Evolutionary conservation across 2,329 filamentous ascomycete species (phyloP), one percentile per base, ranked within the genome.

Genomic region (Paracamarosporium sp.): DNA sequence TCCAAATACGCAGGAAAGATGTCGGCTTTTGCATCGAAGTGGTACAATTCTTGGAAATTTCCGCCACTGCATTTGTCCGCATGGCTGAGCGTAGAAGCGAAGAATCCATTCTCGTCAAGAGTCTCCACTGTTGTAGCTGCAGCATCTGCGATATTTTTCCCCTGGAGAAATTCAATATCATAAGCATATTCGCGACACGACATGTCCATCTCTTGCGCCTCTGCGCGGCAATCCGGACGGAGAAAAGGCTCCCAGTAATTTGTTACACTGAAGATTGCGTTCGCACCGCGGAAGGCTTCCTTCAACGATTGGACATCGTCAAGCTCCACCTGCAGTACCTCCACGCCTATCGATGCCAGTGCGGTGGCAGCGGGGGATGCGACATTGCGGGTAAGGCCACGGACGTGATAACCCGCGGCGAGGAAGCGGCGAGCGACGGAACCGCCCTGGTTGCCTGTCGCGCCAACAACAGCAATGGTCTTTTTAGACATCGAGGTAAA

Each of bases 351-450:
- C 0, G 53, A 61, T n/a, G 63, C 60, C 27, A 78, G 69, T 4
- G 47, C 52, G 20, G 61, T 53, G 9, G 66, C 59, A 22, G 59
- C 59, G 20, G 41, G 15, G n/a, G 59, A 63, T 2, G 52, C 33
- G 0, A 36, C 12, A 73, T 62, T 80, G 74, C 67, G 76, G 69
- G 83, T 24, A 78, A 85, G 65, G 79, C 81, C 13, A 77, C 82
- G 46, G 72, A 84, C 56, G 78, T 82, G 71, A 81, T 83, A 76
- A 78, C 78, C 30, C 79, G 80, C 52, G 36, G 80, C 78, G n/a
- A 76, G 74, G 24, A 80, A 79, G 4, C 66, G 55, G 9, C 50
- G 33, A 24, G 63, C 68, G 28, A 72, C 66, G 4, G 67, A 64
- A 1, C 59, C 59, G 8, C 68, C 68, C 53, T 71, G 69, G 15